Evolutionary conservation across 306 rosid genomes (phyloP).

Genomic region (apple (Malus domestica)): DNA sequence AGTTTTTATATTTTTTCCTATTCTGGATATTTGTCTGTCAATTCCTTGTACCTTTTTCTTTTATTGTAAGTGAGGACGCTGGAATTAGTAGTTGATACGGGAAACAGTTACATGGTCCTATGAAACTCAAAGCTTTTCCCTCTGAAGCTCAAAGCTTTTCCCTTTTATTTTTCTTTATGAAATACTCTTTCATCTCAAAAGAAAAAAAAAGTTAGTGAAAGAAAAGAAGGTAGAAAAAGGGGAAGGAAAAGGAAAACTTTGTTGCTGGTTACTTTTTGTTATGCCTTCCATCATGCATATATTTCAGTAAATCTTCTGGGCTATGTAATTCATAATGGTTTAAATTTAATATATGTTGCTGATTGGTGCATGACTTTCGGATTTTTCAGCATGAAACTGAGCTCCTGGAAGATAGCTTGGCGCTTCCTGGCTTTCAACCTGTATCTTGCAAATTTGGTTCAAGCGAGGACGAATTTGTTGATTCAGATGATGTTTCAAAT

Average conservation of each 20-base stretch:
- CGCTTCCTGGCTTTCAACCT: conserved; percentile 41
- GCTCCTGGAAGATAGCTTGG: conserved; percentile 54
- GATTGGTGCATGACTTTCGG: not conserved
- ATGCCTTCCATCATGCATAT: not conserved
- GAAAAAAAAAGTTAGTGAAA: not conserved
- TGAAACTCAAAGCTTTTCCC: not conserved
- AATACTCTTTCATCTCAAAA: too few relatives aligned
- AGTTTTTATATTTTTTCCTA: not conserved
- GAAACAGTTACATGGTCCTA: not conserved
- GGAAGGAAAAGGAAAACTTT: not conserved
- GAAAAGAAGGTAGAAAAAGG: not conserved
- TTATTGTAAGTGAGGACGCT: not conserved
- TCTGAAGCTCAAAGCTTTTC: not conserved
- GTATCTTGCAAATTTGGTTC: conserved; percentile 38
- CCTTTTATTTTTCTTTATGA: too few relatives aligned
- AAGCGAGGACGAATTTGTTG: conserved; percentile 71
- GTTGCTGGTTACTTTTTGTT: not conserved
- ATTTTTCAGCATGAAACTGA: conserved; percentile 43
- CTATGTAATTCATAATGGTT: not conserved
- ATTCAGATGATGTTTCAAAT: conserved; percentile 69
- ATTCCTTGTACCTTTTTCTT: not conserved
- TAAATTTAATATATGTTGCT: not conserved
- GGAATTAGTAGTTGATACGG: not conserved
- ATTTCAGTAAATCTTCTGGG: not conserved
- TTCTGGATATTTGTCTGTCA: not conserved